Evolutionary conservation across 768 basidiomycete genomes (phyloP).

Genomic region (Hirschioporus abietinus): DNA sequence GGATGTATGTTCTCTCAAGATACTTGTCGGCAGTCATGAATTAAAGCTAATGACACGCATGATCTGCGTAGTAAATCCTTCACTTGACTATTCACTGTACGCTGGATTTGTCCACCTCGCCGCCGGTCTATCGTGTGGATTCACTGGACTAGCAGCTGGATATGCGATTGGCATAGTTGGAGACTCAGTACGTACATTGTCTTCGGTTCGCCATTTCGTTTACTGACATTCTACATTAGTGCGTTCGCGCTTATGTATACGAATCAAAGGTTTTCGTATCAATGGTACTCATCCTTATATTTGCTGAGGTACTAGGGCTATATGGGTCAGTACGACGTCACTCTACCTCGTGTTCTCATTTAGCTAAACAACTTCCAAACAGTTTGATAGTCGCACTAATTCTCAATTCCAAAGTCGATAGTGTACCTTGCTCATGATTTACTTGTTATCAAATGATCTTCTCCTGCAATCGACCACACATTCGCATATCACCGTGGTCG

Average conservation of each 20-base stretch:
- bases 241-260: slow-evolving; percentile 86
- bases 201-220: slow-evolving; percentile 2
- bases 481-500: not conserved
- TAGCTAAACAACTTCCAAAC: not conserved
- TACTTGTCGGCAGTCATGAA: slow-evolving; percentile 3
- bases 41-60: slow-evolving; percentile 15
- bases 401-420: slow-evolving; percentile 72
- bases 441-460: not conserved
- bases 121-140: slow-evolving; percentile 85
- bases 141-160: slow-evolving; percentile 89
- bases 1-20: slow-evolving; percentile 36
- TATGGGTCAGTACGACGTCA: slow-evolving; percentile 55
- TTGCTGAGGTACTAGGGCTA: slow-evolving; percentile 85
- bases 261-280: slow-evolving; percentile 89
- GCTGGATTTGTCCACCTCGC: slow-evolving; percentile 90
- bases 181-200: slow-evolving; percentile 67
- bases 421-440: slow-evolving; percentile 6
- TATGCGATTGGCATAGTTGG: slow-evolving; percentile 94
- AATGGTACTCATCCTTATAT: slow-evolving; percentile 96
- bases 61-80: slow-evolving; percentile 46
- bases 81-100: slow-evolving; percentile 70
- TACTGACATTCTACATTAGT: slow-evolving; percentile 36
- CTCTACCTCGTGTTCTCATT: not conserved
- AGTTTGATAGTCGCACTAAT: slow-evolving; percentile 87
- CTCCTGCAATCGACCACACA: not conserved